Evolutionary conservation across 768 basidiomycete genomes (phyloP), one percentile per base, ranked within the genome.

Genomic region (Galerina sulciceps): DNA sequence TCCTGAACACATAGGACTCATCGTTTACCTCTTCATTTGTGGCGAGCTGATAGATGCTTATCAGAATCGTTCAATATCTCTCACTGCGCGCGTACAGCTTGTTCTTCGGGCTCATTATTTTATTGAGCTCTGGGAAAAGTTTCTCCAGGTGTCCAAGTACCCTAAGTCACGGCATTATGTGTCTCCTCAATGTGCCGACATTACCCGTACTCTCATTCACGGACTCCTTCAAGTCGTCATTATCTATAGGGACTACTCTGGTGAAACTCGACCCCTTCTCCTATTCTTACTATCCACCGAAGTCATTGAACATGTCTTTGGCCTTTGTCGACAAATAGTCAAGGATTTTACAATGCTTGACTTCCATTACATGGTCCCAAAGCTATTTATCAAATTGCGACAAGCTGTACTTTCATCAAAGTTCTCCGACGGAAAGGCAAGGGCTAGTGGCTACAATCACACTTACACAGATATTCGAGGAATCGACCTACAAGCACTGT

Each of bases 11-110:
- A 6, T 60, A 9, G 76, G 68, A 0, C 34, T 61, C 1, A 65
- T 69, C n/a, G 55, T 73, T 5, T 80, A 74, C 58, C 70, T 79
- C 0, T 81, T 79, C 50, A 63, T 80, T 13, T 71, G 68, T 58
- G 74, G 76, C 4, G 73, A 79, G 54, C 59, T 76, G 0, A 55
- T 71, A 17, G 75, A 79, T 56, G 75, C 74, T 6, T 76, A 69
- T 41, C 77, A 79, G 58, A 78, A 69, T 51, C 69, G 72, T 0
- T 35, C 26, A 6, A 62, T 76, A 1, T 1, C 59, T 1, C 69
- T 69, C 54, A 1, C 14, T 6, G 66, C 68, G n/a, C 66, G 73
- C 0, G 44, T 76, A n/a, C 51, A 71, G 38, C 61, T 77, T 42
- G 69, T 70, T 13, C 61, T 77, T 2, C 71, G 71, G 11, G 65